Conservation (phyloP, 768 basidiomycete genomes). For the Russula dissimulans region DNA sequence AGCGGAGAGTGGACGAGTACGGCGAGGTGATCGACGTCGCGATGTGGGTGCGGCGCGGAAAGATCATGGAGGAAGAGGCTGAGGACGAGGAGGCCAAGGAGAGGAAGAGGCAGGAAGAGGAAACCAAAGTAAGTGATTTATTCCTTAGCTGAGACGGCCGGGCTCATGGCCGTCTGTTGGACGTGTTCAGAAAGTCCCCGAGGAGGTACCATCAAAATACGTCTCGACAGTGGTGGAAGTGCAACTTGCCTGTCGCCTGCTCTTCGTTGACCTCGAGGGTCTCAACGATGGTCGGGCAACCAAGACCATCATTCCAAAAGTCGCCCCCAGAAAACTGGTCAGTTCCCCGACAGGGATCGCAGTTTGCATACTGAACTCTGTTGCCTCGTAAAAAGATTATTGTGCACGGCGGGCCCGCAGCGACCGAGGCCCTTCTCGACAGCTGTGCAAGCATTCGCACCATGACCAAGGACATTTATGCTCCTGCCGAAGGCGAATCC, state of each 20-base stretch:
- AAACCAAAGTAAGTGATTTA: constrained; percentile 52
- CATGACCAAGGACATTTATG: constrained; percentile 89
- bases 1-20: constrained; percentile 86
- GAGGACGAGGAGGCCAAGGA: constrained; percentile 77
- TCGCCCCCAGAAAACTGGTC: constrained; percentile 94
- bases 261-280: constrained; percentile 95
- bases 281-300: constrained; percentile 94
- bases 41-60: constrained; percentile 90
- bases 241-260: constrained; percentile 74
- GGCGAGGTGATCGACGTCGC: constrained; percentile 94
- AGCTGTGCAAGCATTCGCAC: constrained; percentile 76
- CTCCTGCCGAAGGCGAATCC: constrained; percentile 65
- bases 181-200: constrained; percentile 52
- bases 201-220: constrained; percentile 89
- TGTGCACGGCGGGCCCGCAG: constrained; percentile 62
- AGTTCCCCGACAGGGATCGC: neutral
- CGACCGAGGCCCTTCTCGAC: constrained; percentile 65
- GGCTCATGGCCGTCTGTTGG: constrained; percentile 4
- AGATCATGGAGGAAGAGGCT: constrained; percentile 82
- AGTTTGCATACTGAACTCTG: neutral
- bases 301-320: constrained; percentile 92
- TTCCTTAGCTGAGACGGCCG: neutral
- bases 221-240: constrained; percentile 67
- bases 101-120: constrained; percentile 68
- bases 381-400: constrained; percentile 52